Evolutionary conservation across 2,329 filamentous ascomycete species (phyloP), one percentile per base, ranked within the genome.

Genomic region (Fusarium circinatum): DNA sequence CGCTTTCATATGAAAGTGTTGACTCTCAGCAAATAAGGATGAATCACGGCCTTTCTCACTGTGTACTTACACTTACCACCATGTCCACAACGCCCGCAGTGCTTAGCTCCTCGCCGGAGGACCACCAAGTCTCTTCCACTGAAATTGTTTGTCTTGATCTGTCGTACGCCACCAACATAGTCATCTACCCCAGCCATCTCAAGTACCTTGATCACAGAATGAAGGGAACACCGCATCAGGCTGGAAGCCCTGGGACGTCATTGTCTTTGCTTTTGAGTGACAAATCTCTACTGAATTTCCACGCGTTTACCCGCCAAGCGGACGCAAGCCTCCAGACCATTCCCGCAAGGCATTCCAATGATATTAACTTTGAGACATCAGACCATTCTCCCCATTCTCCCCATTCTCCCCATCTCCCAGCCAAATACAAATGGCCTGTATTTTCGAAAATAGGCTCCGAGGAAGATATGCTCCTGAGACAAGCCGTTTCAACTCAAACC

Each of bases 121-220:
- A 45, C 45, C 55, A 22, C 36, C 30, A 55, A 41, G 34, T 45
- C n/a, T 56, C 45, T 45, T 20, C 56, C 47, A 58, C 42, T 39
- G 44, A 70, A 45, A 49, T 47, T 49, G 62, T 71, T 71, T 71
- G 62, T 64, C 52, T 62, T 45, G 49, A 48, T 62, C 55, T 74
- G 51, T 41, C 28, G 58, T 68, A 49, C 62, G 67, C 71, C 71
- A 74, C 71, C 67, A 71, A 71, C 71, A 74, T 47, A 28, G 44
- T 48, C 47, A 17, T 28, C 56, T 60, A n/a, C 36, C 54, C 42
- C 54, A 48, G 51, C 61, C 56, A 30, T 57, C 30, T 39, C 61
- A 56, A n/a, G n/a, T 52, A 39, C n/a, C 32, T 54, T 11, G 30
- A 52, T 28, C 41, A 34, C 38, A 36, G 58, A 44, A 45, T 26